Base-by-base conservation (phyloP, 1,139 yeast genomes). In the Yamadazyma buinensis region DNA sequence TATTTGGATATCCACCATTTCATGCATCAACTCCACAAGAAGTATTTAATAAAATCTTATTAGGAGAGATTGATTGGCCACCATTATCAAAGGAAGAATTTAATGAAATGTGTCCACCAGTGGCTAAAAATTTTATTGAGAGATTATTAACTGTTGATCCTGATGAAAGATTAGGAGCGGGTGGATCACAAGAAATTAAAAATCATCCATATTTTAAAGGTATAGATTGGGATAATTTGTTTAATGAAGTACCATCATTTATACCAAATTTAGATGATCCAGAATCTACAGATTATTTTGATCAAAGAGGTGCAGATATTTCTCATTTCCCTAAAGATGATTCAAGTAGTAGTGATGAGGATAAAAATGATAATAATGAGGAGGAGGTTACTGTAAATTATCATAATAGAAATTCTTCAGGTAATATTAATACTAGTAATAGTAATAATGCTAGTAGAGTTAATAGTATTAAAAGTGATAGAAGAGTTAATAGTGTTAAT, bases 1-100 rank as follows among this genome's bases (percentile, higher is more conserved):
- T 87, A 28, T 86, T 83, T 54, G 98, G 98, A 0, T 85, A 80
- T 52, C 97, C 98, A 1, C 99, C 99, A 3, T 94, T 94, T 57
- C 95, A 87, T 56, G 95, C 86, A 1, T 67, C 69, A 6, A 72
- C 90, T 1, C 95, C 97, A 0, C 86, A 83, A 33, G 64, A 69
- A 40, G 95, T 94, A 0, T 92, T 94, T 54, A 75, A 79, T 36
- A 88, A 87, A 46, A 92, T 94, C 30, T 64, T 88, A 37, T 65
- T 61, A 15, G 81, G 92, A 14, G 67, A 69, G 1, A 84, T 92
- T 31, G 85, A 83, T 41, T 94, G 97, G 97, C 97, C 97, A 0
- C 63, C 68, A 1, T 53, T 81, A 20, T 57, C 64, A 1, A 78
- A 75, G 30, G 79, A 75, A 30, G 81, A 77, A 35, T 80, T 75